Conservation (phyloP, 2,329 filamentous ascomycete species). For the Colletotrichum neosansevieriae region DNA sequence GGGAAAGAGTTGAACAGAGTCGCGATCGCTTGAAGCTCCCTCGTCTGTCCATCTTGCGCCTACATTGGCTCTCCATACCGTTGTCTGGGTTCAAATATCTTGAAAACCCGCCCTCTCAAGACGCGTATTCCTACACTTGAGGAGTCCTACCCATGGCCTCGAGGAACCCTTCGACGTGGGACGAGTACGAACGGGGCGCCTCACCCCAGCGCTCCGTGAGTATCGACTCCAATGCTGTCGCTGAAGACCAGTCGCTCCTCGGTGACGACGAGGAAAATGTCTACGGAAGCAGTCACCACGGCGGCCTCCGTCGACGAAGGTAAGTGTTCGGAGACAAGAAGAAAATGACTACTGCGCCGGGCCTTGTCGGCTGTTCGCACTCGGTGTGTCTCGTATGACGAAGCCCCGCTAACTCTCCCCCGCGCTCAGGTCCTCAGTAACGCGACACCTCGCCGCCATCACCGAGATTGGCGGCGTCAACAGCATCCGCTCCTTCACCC, state of each 20-base stretch:
- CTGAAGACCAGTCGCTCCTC: conserved; percentile 60
- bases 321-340: conserved; percentile 39
- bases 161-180: conserved; percentile 59
- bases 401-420: conserved; percentile 17
- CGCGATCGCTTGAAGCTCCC: conserved; percentile 17
- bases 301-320: conserved; percentile 51
- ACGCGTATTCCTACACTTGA: neutral
- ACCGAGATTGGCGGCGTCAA: conserved; percentile 89
- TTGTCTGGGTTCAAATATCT: neutral
- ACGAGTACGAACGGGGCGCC: conserved; percentile 58
- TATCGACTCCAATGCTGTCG: conserved; percentile 55
- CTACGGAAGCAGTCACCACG: conserved; percentile 43
- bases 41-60: neutral
- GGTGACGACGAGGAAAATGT: conserved; percentile 53
- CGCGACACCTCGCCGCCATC: conserved; percentile 66
- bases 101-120: neutral
- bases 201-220: conserved; percentile 56
- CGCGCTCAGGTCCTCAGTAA: conserved; percentile 66
- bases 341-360: neutral
- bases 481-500: conserved; percentile 92
- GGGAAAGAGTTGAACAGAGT: neutral
- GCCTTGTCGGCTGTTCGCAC: neutral
- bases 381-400: conserved; percentile 45
- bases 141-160: conserved; percentile 38
- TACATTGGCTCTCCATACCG: neutral